phyloP scores from a whole-genome alignment of 805 yeast genomes.

The Sugiyamaella floridensis region DNA sequence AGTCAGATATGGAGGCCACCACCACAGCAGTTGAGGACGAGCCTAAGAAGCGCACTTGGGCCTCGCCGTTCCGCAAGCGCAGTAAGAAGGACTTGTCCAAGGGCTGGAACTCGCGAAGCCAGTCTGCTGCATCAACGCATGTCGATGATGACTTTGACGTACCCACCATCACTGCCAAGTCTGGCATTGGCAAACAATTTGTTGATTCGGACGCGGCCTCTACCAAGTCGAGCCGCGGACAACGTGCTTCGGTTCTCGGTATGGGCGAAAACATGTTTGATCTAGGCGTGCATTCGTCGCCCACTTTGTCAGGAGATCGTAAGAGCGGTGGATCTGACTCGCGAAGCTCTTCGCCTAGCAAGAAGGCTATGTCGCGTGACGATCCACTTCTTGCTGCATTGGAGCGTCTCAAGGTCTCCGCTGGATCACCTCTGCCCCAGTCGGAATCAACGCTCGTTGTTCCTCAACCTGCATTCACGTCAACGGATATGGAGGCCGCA shows the following conservation, averaged over 20 bases:
- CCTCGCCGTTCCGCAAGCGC: conserved; percentile 37
- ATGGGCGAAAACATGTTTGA: conserved; percentile 29
- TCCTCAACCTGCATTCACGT: conserved; percentile 29
- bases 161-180: conserved; percentile 13
- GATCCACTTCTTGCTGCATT: conserved; percentile 53
- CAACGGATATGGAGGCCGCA: conserved; percentile 38
- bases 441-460: conserved; percentile 18
- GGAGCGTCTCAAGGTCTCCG: conserved; percentile 34
- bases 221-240: neutral
- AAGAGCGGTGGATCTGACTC: conserved; percentile 1
- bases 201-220: neutral
- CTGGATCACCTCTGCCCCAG: conserved; percentile 11
- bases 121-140: conserved; percentile 4
- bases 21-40: conserved; percentile 5
- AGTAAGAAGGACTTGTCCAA: conserved; percentile 28
- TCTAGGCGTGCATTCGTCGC: conserved; percentile 18
- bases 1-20: conserved; percentile 6
- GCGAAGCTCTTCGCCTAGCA: conserved; percentile 14
- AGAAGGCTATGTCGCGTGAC: conserved; percentile 18
- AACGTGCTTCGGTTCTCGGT: conserved; percentile 15
- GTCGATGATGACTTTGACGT: conserved; percentile 5
- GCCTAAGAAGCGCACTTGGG: conserved; percentile 34
- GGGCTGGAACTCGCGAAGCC: conserved; percentile 20
- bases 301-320: conserved; percentile 1
- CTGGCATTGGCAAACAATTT: conserved; percentile 12